Evolutionary conservation across 1,284 basidiomycete species (phyloP).

Genomic region (Ustilago cynodontis): DNA sequence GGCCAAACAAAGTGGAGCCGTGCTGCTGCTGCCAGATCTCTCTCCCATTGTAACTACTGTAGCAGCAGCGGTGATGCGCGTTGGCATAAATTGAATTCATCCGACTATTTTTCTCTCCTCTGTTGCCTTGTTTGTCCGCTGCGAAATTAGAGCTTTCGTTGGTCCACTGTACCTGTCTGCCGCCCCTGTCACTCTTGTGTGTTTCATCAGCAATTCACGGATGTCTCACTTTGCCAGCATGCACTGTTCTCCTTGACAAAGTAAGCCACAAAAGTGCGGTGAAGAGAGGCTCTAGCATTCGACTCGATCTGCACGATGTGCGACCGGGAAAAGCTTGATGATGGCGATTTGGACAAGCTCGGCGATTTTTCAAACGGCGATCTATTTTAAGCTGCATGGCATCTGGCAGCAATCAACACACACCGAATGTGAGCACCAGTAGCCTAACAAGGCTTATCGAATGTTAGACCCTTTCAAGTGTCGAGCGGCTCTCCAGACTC

Average conservation of each 20-base stretch:
- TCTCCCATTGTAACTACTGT: too few species aligned
- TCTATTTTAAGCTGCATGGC: too few species aligned
- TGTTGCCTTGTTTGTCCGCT: background rate
- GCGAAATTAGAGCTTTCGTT: background rate
- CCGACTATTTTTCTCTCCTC: background rate
- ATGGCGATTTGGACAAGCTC: too few species aligned
- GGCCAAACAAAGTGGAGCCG: background rate
- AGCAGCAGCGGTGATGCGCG: background rate
- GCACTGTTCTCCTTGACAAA: background rate
- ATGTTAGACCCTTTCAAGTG: background rate
- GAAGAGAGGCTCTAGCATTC: background rate
- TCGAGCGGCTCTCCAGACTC: background rate
- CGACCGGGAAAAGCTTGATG: background rate
- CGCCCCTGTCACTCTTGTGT: background rate
- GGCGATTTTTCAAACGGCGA: too few species aligned
- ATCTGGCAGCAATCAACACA: too few species aligned
- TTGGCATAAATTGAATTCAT: background rate
- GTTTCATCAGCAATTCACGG: background rate
- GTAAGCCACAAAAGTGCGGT: background rate
- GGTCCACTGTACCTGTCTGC: background rate
- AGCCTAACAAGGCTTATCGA: too few species aligned
- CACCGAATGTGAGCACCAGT: background rate
- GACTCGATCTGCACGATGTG: background rate
- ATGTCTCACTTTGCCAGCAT: conserved; percentile 4
- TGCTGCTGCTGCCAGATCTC: conserved; percentile 4